Evolutionary conservation across 257 asterid genomes (phyloP).

Genomic region (Solanum ossicruentum): DNA sequence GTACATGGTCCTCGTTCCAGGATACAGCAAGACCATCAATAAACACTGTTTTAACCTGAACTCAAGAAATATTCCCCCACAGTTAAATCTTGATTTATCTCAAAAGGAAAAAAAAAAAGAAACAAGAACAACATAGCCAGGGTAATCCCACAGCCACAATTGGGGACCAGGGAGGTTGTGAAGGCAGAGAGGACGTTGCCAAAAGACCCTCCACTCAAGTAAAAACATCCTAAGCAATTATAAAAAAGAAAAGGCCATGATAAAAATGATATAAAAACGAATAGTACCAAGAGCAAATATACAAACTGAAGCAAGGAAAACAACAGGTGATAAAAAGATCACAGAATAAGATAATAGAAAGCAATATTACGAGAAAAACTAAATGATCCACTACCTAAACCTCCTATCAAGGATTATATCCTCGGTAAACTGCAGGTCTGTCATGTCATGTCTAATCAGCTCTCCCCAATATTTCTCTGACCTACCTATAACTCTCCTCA

Average conservation of each 20-base stretch:
- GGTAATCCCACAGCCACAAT: background rate
- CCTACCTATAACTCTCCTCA: background rate
- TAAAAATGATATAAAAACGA: background rate
- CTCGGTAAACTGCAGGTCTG: background rate
- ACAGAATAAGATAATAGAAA: background rate
- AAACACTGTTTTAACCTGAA: conserved; percentile 94
- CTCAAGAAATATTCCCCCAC: background rate
- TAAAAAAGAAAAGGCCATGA: background rate
- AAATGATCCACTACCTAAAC: background rate
- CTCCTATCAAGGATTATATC: too few relatives aligned
- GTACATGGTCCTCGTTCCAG: conserved; percentile 79
- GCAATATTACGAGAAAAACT: background rate
- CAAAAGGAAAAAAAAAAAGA: background rate
- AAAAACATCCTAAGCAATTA: background rate
- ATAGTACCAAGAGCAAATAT: background rate
- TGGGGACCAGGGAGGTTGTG: background rate
- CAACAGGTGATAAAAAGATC: background rate
- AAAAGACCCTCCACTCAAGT: background rate
- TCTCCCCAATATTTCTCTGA: background rate
- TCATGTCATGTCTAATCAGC: background rate
- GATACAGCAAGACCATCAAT: conserved; percentile 86
- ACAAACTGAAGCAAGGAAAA: background rate
- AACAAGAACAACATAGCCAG: background rate
- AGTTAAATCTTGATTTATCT: background rate
- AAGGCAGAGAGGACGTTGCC: background rate